These are phyloP conservation scores for Septoria petroselini DNA, from an alignment of 2,329 filamentous ascomycete genomes.

Conservation along the genomic window DNA sequence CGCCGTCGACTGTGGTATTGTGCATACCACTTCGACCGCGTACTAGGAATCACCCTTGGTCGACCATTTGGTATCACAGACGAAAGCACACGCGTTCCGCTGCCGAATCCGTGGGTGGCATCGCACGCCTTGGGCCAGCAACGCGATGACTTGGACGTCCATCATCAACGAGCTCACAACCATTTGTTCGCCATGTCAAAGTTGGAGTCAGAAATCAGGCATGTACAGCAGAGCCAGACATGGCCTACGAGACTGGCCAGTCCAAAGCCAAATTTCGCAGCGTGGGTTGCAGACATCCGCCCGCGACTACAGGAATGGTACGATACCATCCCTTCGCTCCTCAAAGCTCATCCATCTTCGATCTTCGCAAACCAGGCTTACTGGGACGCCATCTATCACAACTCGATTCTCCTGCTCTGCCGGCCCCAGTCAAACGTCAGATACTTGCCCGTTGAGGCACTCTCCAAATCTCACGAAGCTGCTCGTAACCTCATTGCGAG, in stretches of 20 bases:
- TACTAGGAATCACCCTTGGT: slow-evolving; percentile 34
- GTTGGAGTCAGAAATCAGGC: slow-evolving; percentile 40
- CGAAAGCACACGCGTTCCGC: slow-evolving; percentile 28
- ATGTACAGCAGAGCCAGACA: slow-evolving; percentile 35
- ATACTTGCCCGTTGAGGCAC: slow-evolving; percentile 20
- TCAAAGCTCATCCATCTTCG: slow-evolving; percentile 29
- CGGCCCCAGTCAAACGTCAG: slow-evolving; percentile 32
- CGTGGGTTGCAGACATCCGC: slow-evolving; percentile 36
- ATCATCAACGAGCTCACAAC: slow-evolving; percentile 34
- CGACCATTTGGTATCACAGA: slow-evolving; percentile 36
- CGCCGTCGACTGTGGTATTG: background rate
- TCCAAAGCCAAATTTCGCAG: slow-evolving; percentile 32
- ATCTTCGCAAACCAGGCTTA: slow-evolving; percentile 35
- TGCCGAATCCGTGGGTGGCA: slow-evolving; percentile 29
- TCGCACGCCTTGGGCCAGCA: background rate
- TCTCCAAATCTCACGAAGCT: background rate
- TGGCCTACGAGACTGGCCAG: slow-evolving; percentile 33
- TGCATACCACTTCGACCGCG: slow-evolving; percentile 32
- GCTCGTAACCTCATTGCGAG: slow-evolving; percentile 33
- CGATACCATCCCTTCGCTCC: slow-evolving; percentile 31
- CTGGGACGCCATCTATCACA: slow-evolving; percentile 38
- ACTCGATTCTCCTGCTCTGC: slow-evolving; percentile 36
- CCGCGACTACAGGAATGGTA: slow-evolving; percentile 37
- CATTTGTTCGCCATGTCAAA: slow-evolving; percentile 34
- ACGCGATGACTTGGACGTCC: slow-evolving; percentile 17